Conservation (phyloP, 208 protist species). For the Leishmania aethiopica region DNA sequence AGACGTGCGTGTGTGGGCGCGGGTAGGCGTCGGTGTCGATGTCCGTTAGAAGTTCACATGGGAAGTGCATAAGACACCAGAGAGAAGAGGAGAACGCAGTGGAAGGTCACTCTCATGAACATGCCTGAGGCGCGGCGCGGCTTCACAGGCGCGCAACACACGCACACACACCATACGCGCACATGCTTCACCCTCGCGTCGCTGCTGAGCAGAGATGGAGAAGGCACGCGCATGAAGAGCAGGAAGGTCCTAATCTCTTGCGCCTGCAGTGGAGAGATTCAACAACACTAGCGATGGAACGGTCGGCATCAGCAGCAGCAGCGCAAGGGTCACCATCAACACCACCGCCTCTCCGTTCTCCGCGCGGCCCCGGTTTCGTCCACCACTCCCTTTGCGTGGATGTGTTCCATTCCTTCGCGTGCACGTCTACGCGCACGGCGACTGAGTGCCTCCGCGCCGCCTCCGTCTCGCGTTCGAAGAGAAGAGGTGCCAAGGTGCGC, state of each 20-base stretch:
- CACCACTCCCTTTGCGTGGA: background rate
- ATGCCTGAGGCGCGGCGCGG: background rate
- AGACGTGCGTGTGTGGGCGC: slow-evolving; percentile 2
- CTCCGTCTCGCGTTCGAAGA: background rate
- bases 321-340: background rate
- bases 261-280: background rate
- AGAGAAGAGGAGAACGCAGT: background rate
- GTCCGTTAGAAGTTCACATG: background rate
- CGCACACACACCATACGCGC: background rate
- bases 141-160: background rate
- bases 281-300: background rate
- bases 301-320: background rate
- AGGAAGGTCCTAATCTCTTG: background rate
- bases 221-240: background rate
- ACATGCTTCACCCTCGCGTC: background rate
- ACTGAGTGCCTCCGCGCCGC: background rate
- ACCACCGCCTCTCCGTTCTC: background rate
- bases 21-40: background rate
- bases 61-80: background rate
- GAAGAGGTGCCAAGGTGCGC: background rate
- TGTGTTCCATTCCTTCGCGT: background rate
- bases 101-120: background rate
- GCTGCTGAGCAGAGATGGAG: background rate
- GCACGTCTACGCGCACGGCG: background rate
- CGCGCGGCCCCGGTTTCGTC: background rate